Base-by-base conservation (phyloP, 352 stramenopile species). In the Globisporangium cylindrosporum region DNA sequence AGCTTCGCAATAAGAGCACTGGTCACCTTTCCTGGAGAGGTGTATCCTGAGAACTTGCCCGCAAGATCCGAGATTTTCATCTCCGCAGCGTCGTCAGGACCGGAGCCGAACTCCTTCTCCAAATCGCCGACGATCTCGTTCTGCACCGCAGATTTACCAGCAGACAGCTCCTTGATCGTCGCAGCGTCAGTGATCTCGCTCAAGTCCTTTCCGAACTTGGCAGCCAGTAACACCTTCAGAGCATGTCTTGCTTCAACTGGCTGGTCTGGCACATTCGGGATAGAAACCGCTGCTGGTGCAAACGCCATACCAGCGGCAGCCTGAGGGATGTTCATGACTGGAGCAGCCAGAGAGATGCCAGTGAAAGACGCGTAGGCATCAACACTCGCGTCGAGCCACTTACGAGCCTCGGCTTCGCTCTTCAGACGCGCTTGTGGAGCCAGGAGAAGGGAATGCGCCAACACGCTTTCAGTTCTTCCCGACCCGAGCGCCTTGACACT, bases 121-220 rank as follows among this genome's bases (percentile, higher is more conserved):
- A 97, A 41, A 18, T 97, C 90, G 15, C 88, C 89, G 36, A 94
- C 80, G 27, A 97, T 84, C 74, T 97, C 90, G 66, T 96, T 97
- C 66, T 96, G 88, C n/a, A 96, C 73, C 27, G 90, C 86, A 8
- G 82, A 94, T 73, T 95, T 95, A 48, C 88, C 89, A 18, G 82
- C 87, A 46, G 82, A 71, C 3, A 96, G 69, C 57, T 90, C 84
- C 75, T 96, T 93, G 68, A 97, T 91, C 9, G 80, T 93, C 20
- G 76, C 64, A 14, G 75, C 80, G 14, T 89, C 82, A 3, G 72
- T 70, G 41, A 97, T 73, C 54, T 96, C 84, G 24, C 64, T 78
- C 53, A 94, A 84, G 4, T 67, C 41, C 82, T 92, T 94, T 64
- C 80, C 77, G 55, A 94, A 81, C 75, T 96, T 97, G 24, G 75